Evolutionary conservation across 768 basidiomycete genomes (phyloP).

Genomic region (Baorangia bicolor): DNA sequence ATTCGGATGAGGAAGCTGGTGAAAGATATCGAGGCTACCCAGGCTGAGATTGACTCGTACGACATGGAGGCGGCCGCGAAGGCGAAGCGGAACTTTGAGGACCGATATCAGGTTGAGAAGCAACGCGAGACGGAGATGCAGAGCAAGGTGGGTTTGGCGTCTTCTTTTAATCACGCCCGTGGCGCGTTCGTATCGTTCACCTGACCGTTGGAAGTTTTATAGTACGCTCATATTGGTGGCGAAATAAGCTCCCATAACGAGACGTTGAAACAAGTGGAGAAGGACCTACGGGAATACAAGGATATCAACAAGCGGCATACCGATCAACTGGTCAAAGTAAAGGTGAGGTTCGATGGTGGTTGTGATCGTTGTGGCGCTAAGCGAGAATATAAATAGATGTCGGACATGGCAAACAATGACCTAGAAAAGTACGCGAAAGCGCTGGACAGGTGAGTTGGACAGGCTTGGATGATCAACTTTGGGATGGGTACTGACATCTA

Average conservation of each 20-base stretch:
- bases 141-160: slow-evolving; percentile 49
- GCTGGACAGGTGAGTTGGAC: slow-evolving; percentile 75
- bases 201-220: slow-evolving; percentile 11
- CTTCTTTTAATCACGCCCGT: slow-evolving; percentile 5
- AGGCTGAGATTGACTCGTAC: slow-evolving; percentile 67
- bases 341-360: slow-evolving; percentile 49
- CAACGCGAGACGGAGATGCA: slow-evolving; percentile 71
- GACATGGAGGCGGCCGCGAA: slow-evolving; percentile 87
- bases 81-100: slow-evolving; percentile 81
- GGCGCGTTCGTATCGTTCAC: not conserved
- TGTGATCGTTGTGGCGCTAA: not conserved
- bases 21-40: slow-evolving; percentile 62
- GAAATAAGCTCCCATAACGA: slow-evolving; percentile 73
- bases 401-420: slow-evolving; percentile 96
- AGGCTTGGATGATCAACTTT: not conserved
- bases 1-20: slow-evolving; percentile 69
- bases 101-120: slow-evolving; percentile 71
- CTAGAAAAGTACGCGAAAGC: slow-evolving; percentile 98
- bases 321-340: slow-evolving; percentile 91
- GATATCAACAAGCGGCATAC: slow-evolving; percentile 83
- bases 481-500: slow-evolving; percentile 15
- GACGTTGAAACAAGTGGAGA: slow-evolving; percentile 63
- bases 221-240: slow-evolving; percentile 83
- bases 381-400: slow-evolving; percentile 56
- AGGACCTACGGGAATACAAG: slow-evolving; percentile 82